These are phyloP conservation scores for Clathrus columnatus DNA, from an alignment of 768 basidiomycete species.

Conservation along the genomic window DNA sequence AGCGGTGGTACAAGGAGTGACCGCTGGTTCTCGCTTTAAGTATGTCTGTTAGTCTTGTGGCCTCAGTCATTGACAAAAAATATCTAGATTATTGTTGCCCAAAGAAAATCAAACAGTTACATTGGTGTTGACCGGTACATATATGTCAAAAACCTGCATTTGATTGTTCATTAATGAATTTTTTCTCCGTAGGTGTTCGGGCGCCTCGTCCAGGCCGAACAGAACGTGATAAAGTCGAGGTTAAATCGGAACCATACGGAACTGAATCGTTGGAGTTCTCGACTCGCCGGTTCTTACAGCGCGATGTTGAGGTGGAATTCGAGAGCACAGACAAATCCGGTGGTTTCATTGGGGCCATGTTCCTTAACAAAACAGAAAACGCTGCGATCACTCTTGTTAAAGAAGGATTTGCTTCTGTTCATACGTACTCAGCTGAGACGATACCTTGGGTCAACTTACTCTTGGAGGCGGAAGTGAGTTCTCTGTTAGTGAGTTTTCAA, in stretches of 20 bases:
- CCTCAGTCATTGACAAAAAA: neutral
- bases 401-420: constrained; percentile 85
- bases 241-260: constrained; percentile 88
- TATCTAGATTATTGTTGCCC: constrained; percentile 67
- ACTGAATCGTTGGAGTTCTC: constrained; percentile 75
- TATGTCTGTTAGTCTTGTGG: constrained; percentile 23
- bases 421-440: constrained; percentile 78
- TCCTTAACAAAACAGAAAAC: constrained; percentile 79
- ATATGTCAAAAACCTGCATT: neutral
- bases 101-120: constrained; percentile 93
- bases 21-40: constrained; percentile 95
- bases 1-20: constrained; percentile 88
- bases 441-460: constrained; percentile 75
- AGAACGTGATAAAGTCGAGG: constrained; percentile 39
- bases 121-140: constrained; percentile 74
- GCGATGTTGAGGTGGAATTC: constrained; percentile 90
- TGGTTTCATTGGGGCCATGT: constrained; percentile 88
- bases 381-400: constrained; percentile 73
- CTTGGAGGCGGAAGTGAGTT: constrained; percentile 69
- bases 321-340: constrained; percentile 89
- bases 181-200: constrained; percentile 59
- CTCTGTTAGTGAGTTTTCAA: neutral
- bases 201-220: constrained; percentile 78
- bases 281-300: constrained; percentile 77
- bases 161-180: neutral